Percentiles rank a stretch among this genome's conserved stretches.
These are phyloP conservation scores for Sporisorium reilianum DNA, from an alignment of 1,284 basidiomycete genomes.

Conservation along the genomic window DNA sequence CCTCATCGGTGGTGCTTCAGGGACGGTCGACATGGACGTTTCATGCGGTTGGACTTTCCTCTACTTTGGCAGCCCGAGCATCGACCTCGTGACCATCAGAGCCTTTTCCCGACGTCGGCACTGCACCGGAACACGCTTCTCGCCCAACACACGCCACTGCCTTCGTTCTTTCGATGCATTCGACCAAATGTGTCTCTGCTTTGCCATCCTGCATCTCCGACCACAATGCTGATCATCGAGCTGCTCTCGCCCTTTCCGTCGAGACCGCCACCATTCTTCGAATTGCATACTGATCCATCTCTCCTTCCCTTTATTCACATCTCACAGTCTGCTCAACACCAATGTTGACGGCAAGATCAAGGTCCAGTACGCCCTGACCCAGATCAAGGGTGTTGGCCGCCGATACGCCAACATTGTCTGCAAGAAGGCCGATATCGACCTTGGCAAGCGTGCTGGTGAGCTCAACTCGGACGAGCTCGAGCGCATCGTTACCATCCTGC, in stretches of 20 bases:
- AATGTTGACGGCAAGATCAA: slow-evolving; percentile 99
- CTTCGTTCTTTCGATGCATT: neutral
- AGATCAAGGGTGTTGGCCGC: slow-evolving; percentile 99
- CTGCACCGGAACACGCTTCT: neutral
- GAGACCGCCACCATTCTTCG: neutral
- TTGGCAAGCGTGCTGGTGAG: slow-evolving; percentile 96
- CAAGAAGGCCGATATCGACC: slow-evolving; percentile 99
- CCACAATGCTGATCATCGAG: slow-evolving; percentile 17
- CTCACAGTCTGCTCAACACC: slow-evolving; percentile 89
- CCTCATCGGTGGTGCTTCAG: neutral
- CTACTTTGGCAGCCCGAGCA: slow-evolving; percentile 1
- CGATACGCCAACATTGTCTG: slow-evolving; percentile 99
- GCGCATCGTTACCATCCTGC: slow-evolving; percentile 98
- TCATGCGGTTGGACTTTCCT: neutral
- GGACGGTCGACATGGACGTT: too few relatives aligned
- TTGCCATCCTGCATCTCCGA: neutral
- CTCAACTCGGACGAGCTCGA: slow-evolving; percentile 98
- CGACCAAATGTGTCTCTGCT: neutral
- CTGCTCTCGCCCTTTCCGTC: slow-evolving; percentile 9
- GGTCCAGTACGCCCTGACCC: slow-evolving; percentile 74
- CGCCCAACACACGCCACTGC: neutral
- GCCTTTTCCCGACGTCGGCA: too few relatives aligned
- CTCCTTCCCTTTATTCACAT: neutral
- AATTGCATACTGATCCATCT: slow-evolving; percentile 9
- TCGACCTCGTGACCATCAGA: neutral